A percentile compares a stretch with the other conserved stretches of the same genome.
phyloP scores from a whole-genome alignment of 345 rosid genomes.

The Rhodamnia argentea region DNA sequence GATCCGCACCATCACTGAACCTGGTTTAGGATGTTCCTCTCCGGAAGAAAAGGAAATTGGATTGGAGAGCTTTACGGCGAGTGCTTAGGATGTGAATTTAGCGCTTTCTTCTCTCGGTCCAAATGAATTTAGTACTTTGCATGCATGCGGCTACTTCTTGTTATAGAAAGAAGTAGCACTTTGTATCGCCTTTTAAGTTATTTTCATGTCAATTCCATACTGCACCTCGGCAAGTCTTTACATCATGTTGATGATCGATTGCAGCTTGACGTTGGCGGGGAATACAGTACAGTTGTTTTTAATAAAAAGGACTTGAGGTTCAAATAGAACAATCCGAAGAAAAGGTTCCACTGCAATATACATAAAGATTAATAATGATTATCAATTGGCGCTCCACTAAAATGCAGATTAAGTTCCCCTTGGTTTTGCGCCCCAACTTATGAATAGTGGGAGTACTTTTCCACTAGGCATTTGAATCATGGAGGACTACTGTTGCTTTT shows the following conservation, averaged over 20 bases:
- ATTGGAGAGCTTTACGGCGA: not conserved
- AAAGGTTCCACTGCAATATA: not conserved
- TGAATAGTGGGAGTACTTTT: not conserved
- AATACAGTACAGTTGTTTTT: not conserved
- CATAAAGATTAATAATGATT: not conserved
- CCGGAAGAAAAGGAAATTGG: not conserved
- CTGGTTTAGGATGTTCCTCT: not conserved
- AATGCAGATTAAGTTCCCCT: not conserved
- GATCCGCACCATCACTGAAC: constrained; percentile 9
- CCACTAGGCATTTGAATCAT: not conserved
- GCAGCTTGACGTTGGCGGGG: not conserved
- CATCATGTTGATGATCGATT: not conserved
- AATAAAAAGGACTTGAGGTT: not conserved
- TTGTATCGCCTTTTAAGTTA: not conserved
- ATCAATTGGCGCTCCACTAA: not conserved
- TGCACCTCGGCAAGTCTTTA: not conserved
- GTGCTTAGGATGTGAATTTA: not conserved
- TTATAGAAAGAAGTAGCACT: not conserved
- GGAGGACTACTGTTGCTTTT: not conserved
- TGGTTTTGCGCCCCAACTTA: not conserved
- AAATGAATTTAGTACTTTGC: not conserved
- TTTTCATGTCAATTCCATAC: not conserved
- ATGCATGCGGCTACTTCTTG: not conserved
- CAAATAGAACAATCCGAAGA: not conserved
- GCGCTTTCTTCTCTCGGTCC: no score